Evolutionary conservation across 1,139 yeast genomes (phyloP).

Genomic region (Yamadazyma oceani): DNA sequence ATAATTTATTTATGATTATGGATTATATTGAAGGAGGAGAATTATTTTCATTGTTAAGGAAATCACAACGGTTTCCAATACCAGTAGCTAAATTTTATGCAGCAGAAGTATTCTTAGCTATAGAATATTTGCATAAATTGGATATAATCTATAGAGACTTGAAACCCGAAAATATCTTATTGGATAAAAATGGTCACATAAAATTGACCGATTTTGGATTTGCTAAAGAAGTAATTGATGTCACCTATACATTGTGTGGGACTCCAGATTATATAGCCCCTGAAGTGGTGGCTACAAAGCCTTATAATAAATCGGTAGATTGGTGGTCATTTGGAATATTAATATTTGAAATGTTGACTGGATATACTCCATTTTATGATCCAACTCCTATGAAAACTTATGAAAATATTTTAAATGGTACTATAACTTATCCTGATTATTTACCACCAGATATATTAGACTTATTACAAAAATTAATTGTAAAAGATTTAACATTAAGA

Average conservation of each 20-base stretch:
- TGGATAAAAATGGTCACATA: slow-evolving; percentile 60
- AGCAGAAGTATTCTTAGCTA: slow-evolving; percentile 58
- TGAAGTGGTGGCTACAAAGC: slow-evolving; percentile 61
- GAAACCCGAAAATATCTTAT: slow-evolving; percentile 59
- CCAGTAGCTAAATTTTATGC: slow-evolving; percentile 66
- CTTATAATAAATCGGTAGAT: slow-evolving; percentile 61
- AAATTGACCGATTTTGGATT: slow-evolving; percentile 63
- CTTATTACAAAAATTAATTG: slow-evolving; percentile 49
- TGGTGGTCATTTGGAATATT: slow-evolving; percentile 67
- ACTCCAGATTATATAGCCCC: slow-evolving; percentile 68
- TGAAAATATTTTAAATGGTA: slow-evolving; percentile 56
- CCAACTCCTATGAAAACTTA: slow-evolving; percentile 63
- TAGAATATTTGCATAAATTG: slow-evolving; percentile 57
- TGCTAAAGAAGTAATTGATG: slow-evolving; percentile 60
- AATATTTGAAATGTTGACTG: slow-evolving; percentile 62
- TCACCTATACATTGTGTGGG: slow-evolving; percentile 63
- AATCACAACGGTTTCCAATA: slow-evolving; percentile 60
- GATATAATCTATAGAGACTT: slow-evolving; percentile 61
- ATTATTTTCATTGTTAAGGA: slow-evolving; percentile 53
- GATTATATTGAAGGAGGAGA: slow-evolving; percentile 68
- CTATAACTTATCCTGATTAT: slow-evolving; percentile 50
- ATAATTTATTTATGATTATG: slow-evolving; percentile 60
- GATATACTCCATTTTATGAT: slow-evolving; percentile 62
- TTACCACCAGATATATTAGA: slow-evolving; percentile 54
- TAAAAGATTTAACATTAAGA: slow-evolving; percentile 55